Base-by-base conservation (phyloP, 495 filamentous ascomycete species). In the Apiosordaria backusii region DNA sequence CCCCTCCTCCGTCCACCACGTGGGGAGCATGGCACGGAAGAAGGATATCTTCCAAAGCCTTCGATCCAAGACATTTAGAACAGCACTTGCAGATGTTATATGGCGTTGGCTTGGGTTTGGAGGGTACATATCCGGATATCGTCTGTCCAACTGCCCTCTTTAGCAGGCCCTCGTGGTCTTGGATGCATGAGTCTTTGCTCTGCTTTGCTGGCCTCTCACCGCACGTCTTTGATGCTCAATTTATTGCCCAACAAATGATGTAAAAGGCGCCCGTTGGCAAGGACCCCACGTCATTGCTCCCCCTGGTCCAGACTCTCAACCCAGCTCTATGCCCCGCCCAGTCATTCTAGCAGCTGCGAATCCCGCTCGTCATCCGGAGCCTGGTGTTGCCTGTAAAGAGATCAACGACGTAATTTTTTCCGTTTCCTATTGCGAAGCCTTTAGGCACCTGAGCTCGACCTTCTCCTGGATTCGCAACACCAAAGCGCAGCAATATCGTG, bases 231-330 rank as follows among this genome's bases (percentile, higher is more conserved):
- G 35, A 45, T 45, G 35, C 16, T 45, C 35, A 45, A 45, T 45
- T 15, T 45, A 13, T 61, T 61, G 25, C 26, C 27, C 24, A 27
- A 61, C 60, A 62, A 24, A 62, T 62, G 60, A 62, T 62, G 60
- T 63, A 18, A n/a, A 29, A 35, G 23, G 22, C 22, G 57, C 57
- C 23, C n/a, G 7, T 61, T 18, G 23, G 9, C 57, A 21, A 27
- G 45, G 45, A 58, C 53, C 67, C 67, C 67, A 68, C 67, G 67
- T 68, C 67, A 68, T 68, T 64, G 59, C 62, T 18, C 53, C 60
- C 66, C 35, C 18, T 13, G 10, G 25, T 25, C n/a, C 63, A 23
- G 18, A 26, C 19, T 13, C 29, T 50, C 35, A 7, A 45, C 35
- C 35, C 35, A 45, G 35, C 63, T 60, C 63, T 6, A 35, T 54